Conservation (phyloP, 2,329 filamentous ascomycete species). For the Aspergillus intermedius region DNA sequence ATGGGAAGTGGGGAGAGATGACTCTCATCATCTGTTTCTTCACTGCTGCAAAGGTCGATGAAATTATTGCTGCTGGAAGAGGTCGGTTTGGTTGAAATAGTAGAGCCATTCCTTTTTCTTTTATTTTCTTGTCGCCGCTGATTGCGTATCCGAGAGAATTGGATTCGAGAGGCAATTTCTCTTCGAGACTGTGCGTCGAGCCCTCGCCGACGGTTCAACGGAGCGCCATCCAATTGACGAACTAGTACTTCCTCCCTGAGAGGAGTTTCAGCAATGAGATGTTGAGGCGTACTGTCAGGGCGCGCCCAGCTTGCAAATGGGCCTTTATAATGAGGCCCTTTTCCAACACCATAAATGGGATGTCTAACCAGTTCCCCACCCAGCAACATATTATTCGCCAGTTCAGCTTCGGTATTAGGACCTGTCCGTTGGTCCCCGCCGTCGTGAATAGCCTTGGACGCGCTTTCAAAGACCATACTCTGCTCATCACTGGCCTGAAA, state of each 20-base stretch:
- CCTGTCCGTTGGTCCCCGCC: slow-evolving; percentile 6
- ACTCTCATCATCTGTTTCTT: slow-evolving; percentile 4
- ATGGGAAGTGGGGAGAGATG: not conserved
- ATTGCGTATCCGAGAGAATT: slow-evolving; percentile 25
- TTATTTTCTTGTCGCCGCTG: slow-evolving; percentile 12
- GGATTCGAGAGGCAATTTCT: slow-evolving; percentile 17
- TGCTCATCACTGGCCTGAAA: slow-evolving; percentile 14
- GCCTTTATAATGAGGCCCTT: slow-evolving; percentile 36
- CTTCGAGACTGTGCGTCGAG: slow-evolving; percentile 13
- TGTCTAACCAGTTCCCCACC: slow-evolving; percentile 30
- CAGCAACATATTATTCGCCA: slow-evolving; percentile 23
- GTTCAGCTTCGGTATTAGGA: slow-evolving; percentile 19
- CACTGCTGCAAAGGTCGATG: slow-evolving; percentile 15
- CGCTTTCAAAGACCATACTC: slow-evolving; percentile 20
- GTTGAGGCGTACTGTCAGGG: slow-evolving; percentile 13
- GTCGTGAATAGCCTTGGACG: slow-evolving; percentile 8
- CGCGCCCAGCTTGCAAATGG: slow-evolving; percentile 39
- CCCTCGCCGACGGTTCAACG: slow-evolving; percentile 11
- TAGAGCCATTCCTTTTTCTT: slow-evolving; percentile 8
- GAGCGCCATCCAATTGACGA: slow-evolving; percentile 26
- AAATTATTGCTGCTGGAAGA: slow-evolving; percentile 2
- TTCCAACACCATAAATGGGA: slow-evolving; percentile 31
- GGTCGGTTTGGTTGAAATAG: not conserved
- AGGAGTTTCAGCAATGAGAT: slow-evolving; percentile 16
- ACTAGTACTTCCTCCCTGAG: slow-evolving; percentile 20